These are phyloP conservation scores for Fusarium sp. DNA, from an alignment of 2,329 filamentous ascomycete genomes.

Conservation along the genomic window DNA sequence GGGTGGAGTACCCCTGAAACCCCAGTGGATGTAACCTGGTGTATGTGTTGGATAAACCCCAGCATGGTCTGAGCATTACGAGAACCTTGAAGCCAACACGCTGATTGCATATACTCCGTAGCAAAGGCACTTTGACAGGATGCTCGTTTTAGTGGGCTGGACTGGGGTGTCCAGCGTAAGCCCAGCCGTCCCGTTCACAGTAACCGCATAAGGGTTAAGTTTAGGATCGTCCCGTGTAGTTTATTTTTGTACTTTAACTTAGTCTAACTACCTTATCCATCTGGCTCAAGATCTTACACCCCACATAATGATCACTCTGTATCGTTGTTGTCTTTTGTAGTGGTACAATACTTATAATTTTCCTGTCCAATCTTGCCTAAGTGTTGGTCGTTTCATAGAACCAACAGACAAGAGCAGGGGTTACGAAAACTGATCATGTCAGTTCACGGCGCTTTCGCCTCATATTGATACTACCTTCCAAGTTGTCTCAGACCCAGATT, in stretches of 20 bases:
- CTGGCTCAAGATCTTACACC: not conserved
- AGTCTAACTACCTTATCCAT: not conserved
- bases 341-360: not conserved
- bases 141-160: not conserved
- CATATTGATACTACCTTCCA: not conserved
- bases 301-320: not conserved
- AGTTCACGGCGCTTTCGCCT: not conserved
- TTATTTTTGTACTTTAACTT: not conserved
- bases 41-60: not conserved
- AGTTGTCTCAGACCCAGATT: not conserved
- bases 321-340: not conserved
- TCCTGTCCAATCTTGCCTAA: not conserved
- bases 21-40: not conserved
- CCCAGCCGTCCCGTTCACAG: not conserved
- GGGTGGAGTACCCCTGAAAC: accelerated
- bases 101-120: not conserved
- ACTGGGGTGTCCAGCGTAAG: not conserved
- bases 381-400: not conserved
- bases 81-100: not conserved
- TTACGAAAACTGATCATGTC: not conserved
- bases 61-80: not conserved
- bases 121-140: not conserved
- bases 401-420: not conserved
- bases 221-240: not conserved
- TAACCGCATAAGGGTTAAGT: not conserved